Evolutionary conservation across 345 rosid species (phyloP).

Genomic region (Balakata baccata): DNA sequence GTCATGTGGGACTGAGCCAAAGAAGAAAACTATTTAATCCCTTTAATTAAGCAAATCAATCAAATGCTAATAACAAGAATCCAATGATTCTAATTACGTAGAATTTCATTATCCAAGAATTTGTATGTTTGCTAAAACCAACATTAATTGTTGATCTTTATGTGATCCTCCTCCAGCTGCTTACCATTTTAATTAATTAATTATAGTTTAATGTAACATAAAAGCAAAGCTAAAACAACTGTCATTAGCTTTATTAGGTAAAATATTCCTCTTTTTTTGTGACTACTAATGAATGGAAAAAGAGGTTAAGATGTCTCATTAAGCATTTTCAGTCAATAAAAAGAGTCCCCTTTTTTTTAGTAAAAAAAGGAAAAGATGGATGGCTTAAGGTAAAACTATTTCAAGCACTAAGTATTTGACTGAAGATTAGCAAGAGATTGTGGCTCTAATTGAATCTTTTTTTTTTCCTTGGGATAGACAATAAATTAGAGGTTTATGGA

Average conservation of each 20-base stretch:
- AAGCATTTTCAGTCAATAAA: constrained; percentile 9
- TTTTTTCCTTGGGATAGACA: too few species aligned
- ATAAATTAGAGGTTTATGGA: too few species aligned
- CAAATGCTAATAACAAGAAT: constrained; percentile 1
- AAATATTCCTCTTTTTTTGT: not conserved
- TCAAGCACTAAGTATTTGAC: constrained; percentile 3
- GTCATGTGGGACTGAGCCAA: constrained; percentile 15
- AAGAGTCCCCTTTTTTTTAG: not conserved
- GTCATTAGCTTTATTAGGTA: constrained; percentile 21
- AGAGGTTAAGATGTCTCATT: constrained; percentile 15
- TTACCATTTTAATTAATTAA: not conserved
- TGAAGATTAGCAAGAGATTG: constrained; percentile 11
- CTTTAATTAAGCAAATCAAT: constrained; percentile 3
- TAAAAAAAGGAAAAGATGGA: constrained; percentile 7
- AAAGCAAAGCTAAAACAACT: constrained; percentile 17
- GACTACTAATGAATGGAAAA: constrained; percentile 2
- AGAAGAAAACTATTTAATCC: constrained; percentile 10
- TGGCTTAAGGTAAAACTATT: constrained; percentile 5
- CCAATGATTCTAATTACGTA: constrained; percentile 2
- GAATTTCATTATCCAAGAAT: constrained; percentile 8
- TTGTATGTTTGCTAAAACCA: not conserved
- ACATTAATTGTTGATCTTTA: not conserved
- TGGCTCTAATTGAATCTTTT: constrained; percentile 1
- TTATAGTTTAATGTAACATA: not conserved
- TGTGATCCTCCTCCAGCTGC: constrained; percentile 1